These are phyloP conservation scores for Medicago ruthenica DNA, from an alignment of 306 rosid species.

Conservation along the genomic window DNA sequence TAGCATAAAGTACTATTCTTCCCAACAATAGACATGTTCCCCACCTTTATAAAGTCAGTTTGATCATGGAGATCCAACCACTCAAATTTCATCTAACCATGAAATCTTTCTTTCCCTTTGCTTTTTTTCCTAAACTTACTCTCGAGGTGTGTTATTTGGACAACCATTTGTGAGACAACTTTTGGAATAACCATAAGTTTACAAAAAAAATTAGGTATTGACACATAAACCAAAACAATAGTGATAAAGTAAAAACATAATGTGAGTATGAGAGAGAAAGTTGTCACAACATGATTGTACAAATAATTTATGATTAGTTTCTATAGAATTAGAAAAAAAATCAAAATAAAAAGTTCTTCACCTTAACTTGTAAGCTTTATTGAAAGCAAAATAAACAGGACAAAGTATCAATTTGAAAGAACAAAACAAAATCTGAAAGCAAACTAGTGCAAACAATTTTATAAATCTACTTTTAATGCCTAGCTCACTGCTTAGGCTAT, in stretches of 20 bases:
- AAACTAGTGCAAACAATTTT: constrained; percentile 17
- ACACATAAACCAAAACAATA: too few species aligned
- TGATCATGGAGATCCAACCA: constrained; percentile 17
- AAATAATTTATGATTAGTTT: too few species aligned
- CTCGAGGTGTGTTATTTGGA: too few species aligned
- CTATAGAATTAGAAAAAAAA: neutral
- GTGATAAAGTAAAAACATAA: too few species aligned
- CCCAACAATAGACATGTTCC: constrained; percentile 13
- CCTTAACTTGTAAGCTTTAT: neutral
- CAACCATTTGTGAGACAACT: too few species aligned
- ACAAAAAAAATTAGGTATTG: too few species aligned
- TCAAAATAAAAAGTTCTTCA: neutral
- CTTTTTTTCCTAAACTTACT: neutral
- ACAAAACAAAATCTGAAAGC: neutral
- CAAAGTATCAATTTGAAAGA: neutral
- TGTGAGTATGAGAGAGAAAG: too few species aligned
- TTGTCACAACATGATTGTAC: too few species aligned
- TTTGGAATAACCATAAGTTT: too few species aligned
- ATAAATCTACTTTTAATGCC: neutral
- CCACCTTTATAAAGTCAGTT: constrained; percentile 33
- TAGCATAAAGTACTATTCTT: constrained; percentile 15
- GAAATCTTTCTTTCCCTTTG: neutral
- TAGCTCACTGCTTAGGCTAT: neutral
- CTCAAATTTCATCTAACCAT: neutral
- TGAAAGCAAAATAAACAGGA: neutral